Evolutionary conservation across 805 yeast genomes (phyloP), one percentile per base, ranked within the genome.

Genomic region (Kluyveromyces lactis): DNA sequence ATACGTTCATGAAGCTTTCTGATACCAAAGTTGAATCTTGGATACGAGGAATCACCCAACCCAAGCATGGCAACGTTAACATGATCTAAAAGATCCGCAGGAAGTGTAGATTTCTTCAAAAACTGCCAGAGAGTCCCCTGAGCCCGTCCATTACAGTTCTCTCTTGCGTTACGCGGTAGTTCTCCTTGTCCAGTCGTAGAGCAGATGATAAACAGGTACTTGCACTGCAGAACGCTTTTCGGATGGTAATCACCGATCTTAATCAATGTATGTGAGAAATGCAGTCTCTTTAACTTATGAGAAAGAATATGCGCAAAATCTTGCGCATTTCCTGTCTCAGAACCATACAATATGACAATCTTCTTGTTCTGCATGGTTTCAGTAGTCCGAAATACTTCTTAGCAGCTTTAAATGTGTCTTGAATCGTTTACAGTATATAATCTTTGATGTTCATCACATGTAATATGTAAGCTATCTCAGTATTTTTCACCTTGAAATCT

Each of bases 101-200:
- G 71, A 6, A 90, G 71, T 47, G 77, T 78, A 55, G 72, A 76
- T 54, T 73, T 75, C 42, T 86, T 71, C 49, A 92, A 59, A 45
- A 81, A 77, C 47, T 71, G 69, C 94, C 95, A 83, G 46, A 90
- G 75, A 2, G 56, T 50, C 15, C 49, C 43, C 9, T 41, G 42
- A 3, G 39, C 21, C 23, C 24, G 31, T 15, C 51, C 57, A 13
- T 33, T 39, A 7, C 53, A 34, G 12, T 41, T 34, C 44, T 73
- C 75, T 46, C 68, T 68, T 1, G 82, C 80, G 54, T 86, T 86
- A 31, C 82, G 61, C 0, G 98, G 97, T 26, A 90, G 60, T 45
- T 83, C 95, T 19, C 98, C 98, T 60, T 90, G 97, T 6, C 98
- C 97, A 1, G 95, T 82, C 0, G 98, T 90, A 1, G 96, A 79